Conservation (phyloP, 495 filamentous ascomycete species). For the Xylaria scruposa region DNA sequence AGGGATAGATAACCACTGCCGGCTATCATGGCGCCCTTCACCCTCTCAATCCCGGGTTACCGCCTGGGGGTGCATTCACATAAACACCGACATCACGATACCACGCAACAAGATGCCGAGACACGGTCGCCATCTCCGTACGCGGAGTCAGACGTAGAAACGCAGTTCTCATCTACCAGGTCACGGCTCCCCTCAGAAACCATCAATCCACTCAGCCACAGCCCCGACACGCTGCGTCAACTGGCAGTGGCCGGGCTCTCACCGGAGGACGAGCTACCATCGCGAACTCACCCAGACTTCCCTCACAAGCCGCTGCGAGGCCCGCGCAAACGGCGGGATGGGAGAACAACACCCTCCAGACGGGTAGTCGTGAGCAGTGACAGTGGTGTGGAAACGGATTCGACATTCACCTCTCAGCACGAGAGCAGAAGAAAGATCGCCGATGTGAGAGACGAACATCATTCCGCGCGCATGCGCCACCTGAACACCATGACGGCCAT, state of each 20-base stretch:
- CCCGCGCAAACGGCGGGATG: conserved; percentile 18
- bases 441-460: background rate
- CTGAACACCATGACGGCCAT: conserved; percentile 42
- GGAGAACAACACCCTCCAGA: background rate
- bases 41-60: conserved; percentile 36
- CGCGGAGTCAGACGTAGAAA: conserved; percentile 20
- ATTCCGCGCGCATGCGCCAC: conserved; percentile 34
- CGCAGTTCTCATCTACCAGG: conserved; percentile 11
- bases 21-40: conserved; percentile 35
- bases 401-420: background rate
- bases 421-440: background rate
- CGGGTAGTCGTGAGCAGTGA: conserved; percentile 12
- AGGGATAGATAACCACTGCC: background rate
- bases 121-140: conserved; percentile 3
- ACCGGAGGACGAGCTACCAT: conserved; percentile 44
- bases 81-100: conserved; percentile 26
- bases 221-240: conserved; percentile 48
- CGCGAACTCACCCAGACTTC: conserved; percentile 44
- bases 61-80: conserved; percentile 34
- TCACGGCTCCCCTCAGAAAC: conserved; percentile 39
- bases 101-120: conserved; percentile 1
- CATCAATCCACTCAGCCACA: conserved; percentile 56
- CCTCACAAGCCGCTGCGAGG: conserved; percentile 46
- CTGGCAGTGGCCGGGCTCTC: conserved; percentile 48
- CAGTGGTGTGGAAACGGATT: background rate